Conservation (phyloP, 2,329 filamentous ascomycete species). For the Didymella exigua region DNA sequence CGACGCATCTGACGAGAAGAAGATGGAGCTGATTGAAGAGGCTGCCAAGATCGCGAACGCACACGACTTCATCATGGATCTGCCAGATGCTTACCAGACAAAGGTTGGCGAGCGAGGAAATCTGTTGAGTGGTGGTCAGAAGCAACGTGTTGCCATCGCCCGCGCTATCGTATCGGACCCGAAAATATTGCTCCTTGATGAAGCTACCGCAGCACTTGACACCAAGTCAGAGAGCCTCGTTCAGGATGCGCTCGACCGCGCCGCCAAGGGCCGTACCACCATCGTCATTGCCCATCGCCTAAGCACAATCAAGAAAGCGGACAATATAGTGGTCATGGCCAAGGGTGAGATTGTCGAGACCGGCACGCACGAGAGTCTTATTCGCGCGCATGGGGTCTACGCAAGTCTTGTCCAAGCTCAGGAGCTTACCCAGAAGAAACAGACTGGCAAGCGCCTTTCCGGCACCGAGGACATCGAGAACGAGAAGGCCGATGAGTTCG, state of each 20-base stretch:
- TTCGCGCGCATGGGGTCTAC: constrained; percentile 75
- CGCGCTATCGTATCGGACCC: constrained; percentile 89
- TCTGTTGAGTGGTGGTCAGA: constrained; percentile 90
- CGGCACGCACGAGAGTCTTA: constrained; percentile 80
- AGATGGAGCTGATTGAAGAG: constrained; percentile 72
- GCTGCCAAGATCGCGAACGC: constrained; percentile 92
- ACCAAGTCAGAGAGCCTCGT: constrained; percentile 95
- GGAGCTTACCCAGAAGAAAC: constrained; percentile 52
- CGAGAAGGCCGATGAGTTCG: constrained; percentile 26
- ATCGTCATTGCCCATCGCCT: constrained; percentile 96
- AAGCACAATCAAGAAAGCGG: constrained; percentile 89
- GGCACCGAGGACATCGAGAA: constrained; percentile 19
- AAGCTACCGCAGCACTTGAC: constrained; percentile 92
- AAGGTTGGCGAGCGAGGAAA: constrained; percentile 96
- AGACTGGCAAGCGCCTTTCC: constrained; percentile 28
- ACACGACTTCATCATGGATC: constrained; percentile 81
- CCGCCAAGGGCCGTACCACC: constrained; percentile 84
- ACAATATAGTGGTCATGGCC: constrained; percentile 95
- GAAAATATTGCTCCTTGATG: constrained; percentile 89
- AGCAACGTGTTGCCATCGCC: constrained; percentile 95
- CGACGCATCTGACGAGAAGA: constrained; percentile 66
- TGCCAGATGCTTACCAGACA: constrained; percentile 90
- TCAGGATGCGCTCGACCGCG: constrained; percentile 87
- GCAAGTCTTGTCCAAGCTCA: constrained; percentile 87
- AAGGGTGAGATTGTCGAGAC: constrained; percentile 88